Evolutionary conservation across 2,329 filamentous ascomycete species (phyloP), one percentile per base, ranked within the genome.

Genomic region (Curvularia sp.): DNA sequence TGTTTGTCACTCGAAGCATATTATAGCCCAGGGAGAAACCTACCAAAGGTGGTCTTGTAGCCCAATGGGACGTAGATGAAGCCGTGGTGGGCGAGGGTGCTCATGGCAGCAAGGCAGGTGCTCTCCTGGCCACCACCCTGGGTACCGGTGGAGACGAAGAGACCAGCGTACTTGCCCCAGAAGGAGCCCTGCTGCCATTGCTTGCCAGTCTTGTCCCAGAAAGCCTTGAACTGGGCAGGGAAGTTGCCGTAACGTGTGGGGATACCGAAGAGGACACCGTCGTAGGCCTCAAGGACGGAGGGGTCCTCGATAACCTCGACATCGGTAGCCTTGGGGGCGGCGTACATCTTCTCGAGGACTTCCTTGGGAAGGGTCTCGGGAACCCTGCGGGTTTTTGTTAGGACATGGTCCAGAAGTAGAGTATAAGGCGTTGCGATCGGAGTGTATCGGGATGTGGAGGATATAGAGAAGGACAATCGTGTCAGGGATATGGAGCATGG

Each of bases 241-340:
- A 97, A 97, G 87, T 96, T 98, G 72, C 95, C 95, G 82, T 92
- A 99, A 68, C 95, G 88, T 51, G 95, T 99, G 60, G 95, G 95
- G 78, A 98, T 95, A 67, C 95, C 95, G 72, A 98, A 86, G 65
- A 99, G 88, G 83, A 97, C 89, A 67, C 83, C 95, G 74, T 98
- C 93, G 82, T 96, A 98, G 53, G 82, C 64, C 74, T 88, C 86
- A 43, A 97, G 88, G 31, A 78, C 82, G 12, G 84, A 77, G 49
- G 85, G 83, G 70, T 84, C 81, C 59, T 88, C 83, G 68, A 92
- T 78, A 57, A 88, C 67, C 18, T 73, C 85, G 76, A 95, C 82
- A 74, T 86, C 83, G 65, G 86, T 83, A 64, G 85, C 78, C 83
- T 97, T 96, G 67, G 88, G 75, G 4, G 93, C 90, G 30, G 95